These are phyloP conservation scores for Zopfia rhizophila DNA, from an alignment of 2,329 filamentous ascomycete species.

Conservation along the genomic window DNA sequence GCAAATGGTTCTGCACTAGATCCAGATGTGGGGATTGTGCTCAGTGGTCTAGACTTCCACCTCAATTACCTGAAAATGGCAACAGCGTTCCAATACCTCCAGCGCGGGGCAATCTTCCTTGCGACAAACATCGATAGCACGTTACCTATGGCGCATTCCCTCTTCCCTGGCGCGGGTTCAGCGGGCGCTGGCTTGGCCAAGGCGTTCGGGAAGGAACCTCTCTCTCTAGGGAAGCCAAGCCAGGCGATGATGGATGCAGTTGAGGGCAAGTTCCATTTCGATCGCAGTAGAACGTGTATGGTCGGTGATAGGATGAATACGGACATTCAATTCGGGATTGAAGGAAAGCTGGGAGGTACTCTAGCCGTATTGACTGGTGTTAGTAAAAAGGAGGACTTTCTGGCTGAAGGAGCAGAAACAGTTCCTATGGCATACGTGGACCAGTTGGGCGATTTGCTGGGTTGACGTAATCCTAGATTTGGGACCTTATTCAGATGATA, in stretches of 20 bases:
- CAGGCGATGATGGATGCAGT: slow-evolving; percentile 99
- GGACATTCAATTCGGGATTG: slow-evolving; percentile 93
- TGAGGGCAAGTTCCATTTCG: slow-evolving; percentile 92
- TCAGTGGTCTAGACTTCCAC: slow-evolving; percentile 92
- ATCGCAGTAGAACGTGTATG: slow-evolving; percentile 90
- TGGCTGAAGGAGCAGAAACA: slow-evolving; percentile 72
- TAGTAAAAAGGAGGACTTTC: slow-evolving; percentile 83
- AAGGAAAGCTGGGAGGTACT: slow-evolving; percentile 90
- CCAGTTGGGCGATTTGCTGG: slow-evolving; percentile 78
- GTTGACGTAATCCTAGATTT: slow-evolving; percentile 26
- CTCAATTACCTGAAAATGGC: slow-evolving; percentile 94
- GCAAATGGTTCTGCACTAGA: slow-evolving; percentile 80
- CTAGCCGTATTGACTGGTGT: slow-evolving; percentile 92
- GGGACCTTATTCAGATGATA: background rate
- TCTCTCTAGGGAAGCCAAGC: slow-evolving; percentile 90
- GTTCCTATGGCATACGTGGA: slow-evolving; percentile 87
- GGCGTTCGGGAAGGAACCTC: slow-evolving; percentile 70
- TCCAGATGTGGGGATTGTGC: slow-evolving; percentile 87
- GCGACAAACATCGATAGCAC: slow-evolving; percentile 95
- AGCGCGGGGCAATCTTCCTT: slow-evolving; percentile 83
- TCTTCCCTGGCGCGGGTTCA: slow-evolving; percentile 93
- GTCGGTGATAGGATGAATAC: slow-evolving; percentile 93
- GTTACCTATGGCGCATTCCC: slow-evolving; percentile 79
- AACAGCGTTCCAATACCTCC: slow-evolving; percentile 86
- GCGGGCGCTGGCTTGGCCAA: slow-evolving; percentile 81